These are phyloP conservation scores for Agastache rugosa DNA, from an alignment of 257 asterid species.

Conservation along the genomic window DNA sequence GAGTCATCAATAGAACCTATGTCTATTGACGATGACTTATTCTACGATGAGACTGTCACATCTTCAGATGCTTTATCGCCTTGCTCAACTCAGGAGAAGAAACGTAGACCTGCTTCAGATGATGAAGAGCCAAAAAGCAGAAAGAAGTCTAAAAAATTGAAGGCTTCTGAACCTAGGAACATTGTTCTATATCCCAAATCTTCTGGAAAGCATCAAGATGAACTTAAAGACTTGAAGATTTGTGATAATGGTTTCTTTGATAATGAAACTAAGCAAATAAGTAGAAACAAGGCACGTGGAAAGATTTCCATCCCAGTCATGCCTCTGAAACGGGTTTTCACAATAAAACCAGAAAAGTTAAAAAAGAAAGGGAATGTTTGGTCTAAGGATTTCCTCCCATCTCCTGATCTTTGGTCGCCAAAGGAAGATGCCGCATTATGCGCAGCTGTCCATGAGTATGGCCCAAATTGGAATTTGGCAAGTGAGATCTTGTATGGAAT, in stretches of 20 bases:
- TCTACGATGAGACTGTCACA: slow-evolving; percentile 60
- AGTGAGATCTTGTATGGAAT: slow-evolving; percentile 79
- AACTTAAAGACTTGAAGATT: slow-evolving; percentile 48
- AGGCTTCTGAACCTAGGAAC: slow-evolving; percentile 54
- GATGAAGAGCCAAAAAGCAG: slow-evolving; percentile 61
- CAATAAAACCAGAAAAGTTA: slow-evolving; percentile 77
- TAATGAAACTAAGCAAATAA: slow-evolving; percentile 59
- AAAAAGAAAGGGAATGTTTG: slow-evolving; percentile 69
- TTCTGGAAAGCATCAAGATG: slow-evolving; percentile 57
- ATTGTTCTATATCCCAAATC: slow-evolving; percentile 50
- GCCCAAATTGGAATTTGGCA: slow-evolving; percentile 86
- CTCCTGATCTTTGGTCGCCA: slow-evolving; percentile 84
- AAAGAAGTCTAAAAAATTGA: slow-evolving; percentile 71
- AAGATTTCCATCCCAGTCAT: slow-evolving; percentile 64
- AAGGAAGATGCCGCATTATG: slow-evolving; percentile 86
- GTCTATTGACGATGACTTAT: slow-evolving; percentile 65
- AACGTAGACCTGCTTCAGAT: slow-evolving; percentile 62
- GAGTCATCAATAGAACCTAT: slow-evolving; percentile 65
- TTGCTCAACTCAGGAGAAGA: slow-evolving; percentile 59
- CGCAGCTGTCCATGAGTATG: slow-evolving; percentile 84
- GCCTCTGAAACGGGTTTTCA: slow-evolving; percentile 74
- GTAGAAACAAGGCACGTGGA: slow-evolving; percentile 69
- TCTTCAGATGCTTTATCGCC: slow-evolving; percentile 71
- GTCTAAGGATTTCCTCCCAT: slow-evolving; percentile 73
- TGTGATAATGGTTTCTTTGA: slow-evolving; percentile 58